Evolutionary conservation across 441 rosid species (phyloP), one percentile per base, ranked within the genome.

Genomic region (Pelargonium myrrhifolium): DNA sequence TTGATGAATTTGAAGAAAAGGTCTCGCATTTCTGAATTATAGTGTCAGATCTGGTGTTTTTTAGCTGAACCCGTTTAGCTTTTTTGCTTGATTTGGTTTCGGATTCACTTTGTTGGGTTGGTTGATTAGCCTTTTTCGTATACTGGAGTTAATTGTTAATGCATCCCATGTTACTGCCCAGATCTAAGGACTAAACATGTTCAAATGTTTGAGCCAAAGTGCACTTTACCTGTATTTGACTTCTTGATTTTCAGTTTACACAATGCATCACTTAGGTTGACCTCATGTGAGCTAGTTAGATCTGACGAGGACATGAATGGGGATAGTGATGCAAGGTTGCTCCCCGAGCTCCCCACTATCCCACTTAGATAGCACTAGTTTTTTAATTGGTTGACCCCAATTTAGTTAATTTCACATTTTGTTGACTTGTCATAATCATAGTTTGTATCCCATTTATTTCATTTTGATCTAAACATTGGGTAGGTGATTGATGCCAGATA

Each of bases 81-180:
- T 47, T 55, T 62, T 18, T 42, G 35, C 68, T 4, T 59, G 20
- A 26, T 65, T 62, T 43, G 53, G 28, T 65, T 12, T 65, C 49
- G 59, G 31, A 11, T 67, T 1, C 9, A 53, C 11, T 53, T 7
- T 53, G 11, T 51, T 11, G 59, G 59, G 0, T 53, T 10, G 59
- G 4, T 53, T 53, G 59, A 53, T 53, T 20, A n/a, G 21, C 10
- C 15, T 53, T 47, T 47, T 11, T 47, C 43, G 53, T 14, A 8
- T 53, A n/a, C 3, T 35, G 17, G 31, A 24, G 37, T 63, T 56
- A 8, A 7, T 53, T n/a, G n/a, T n/a, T n/a, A n/a, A n/a, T n/a
- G 59, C 59, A 53, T 53, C 59, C 9, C 22, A 9, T 53, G 22
- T 6, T 17, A 53, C 6, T 15, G 15, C 22, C 59, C 22, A 17